Evolutionary conservation across 2,329 filamentous ascomycete genomes (phyloP).

Genomic region (Aureobasidium subglaciale): DNA sequence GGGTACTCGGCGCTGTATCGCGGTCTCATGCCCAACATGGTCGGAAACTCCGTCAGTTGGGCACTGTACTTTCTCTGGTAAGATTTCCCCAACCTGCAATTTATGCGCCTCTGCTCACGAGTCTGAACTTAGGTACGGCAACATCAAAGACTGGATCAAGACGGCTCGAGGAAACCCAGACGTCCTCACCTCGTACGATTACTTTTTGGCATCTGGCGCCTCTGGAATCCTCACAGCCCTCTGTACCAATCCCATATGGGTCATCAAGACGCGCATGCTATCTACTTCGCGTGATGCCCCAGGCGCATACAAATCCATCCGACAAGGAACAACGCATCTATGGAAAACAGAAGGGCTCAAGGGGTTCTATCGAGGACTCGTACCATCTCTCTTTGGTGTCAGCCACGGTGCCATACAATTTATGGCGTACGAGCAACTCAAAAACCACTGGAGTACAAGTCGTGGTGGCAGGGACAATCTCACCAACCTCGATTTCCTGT

Average conservation of each 20-base stretch:
- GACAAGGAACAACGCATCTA: constrained; percentile 61
- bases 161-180: constrained; percentile 31
- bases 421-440: constrained; percentile 78
- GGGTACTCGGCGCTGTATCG: constrained; percentile 70
- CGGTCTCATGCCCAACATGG: constrained; percentile 79
- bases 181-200: constrained; percentile 58
- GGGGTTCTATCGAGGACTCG: constrained; percentile 83
- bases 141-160: constrained; percentile 50
- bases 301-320: constrained; percentile 76
- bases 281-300: constrained; percentile 66
- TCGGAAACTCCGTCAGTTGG: constrained; percentile 89
- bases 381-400: constrained; percentile 77
- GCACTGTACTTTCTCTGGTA: constrained; percentile 77
- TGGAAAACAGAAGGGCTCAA: constrained; percentile 61
- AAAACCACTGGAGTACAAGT: constrained; percentile 49
- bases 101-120: background rate
- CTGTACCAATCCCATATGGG: constrained; percentile 94
- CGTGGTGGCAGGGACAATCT: constrained; percentile 40
- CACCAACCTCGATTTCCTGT: constrained; percentile 69
- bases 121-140: constrained; percentile 41
- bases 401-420: constrained; percentile 93
- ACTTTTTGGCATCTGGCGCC: constrained; percentile 67
- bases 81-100: background rate
- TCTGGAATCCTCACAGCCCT: constrained; percentile 69
- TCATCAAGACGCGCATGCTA: constrained; percentile 95